Percentiles rank a stretch among this genome's conserved stretches.
Evolutionary conservation across 2,329 filamentous ascomycete species (phyloP).

Genomic region (Aspergillus melleus): DNA sequence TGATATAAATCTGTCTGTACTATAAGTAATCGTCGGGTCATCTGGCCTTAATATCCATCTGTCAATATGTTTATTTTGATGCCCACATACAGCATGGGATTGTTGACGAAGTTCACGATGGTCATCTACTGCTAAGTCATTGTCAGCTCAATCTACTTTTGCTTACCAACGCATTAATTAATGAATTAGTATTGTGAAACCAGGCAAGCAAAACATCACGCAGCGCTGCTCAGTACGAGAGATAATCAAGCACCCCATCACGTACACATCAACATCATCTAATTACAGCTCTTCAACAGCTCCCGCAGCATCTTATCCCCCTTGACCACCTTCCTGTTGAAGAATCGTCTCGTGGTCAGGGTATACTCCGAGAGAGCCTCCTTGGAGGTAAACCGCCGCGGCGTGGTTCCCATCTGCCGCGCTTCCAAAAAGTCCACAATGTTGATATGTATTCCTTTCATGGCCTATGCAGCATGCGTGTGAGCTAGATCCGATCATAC

Average conservation of each 20-base stretch:
- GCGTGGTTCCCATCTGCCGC: constrained; percentile 9
- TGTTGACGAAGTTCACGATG: background rate
- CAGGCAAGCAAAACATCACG: background rate
- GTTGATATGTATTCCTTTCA: constrained; percentile 28
- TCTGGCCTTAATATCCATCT: background rate
- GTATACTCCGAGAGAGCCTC: constrained; percentile 20
- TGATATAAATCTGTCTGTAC: constrained; percentile 11
- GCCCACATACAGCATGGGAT: background rate
- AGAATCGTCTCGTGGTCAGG: constrained; percentile 5
- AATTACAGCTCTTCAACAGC: constrained; percentile 14
- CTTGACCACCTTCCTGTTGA: constrained; percentile 19
- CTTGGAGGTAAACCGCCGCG: constrained; percentile 15
- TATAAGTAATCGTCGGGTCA: constrained; percentile 11
- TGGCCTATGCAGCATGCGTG: constrained; percentile 13
- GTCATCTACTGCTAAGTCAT: background rate
- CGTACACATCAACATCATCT: constrained; percentile 13
- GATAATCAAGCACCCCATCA: background rate
- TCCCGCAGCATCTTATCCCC: constrained; percentile 21
- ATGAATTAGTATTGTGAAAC: background rate
- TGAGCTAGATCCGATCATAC: background rate
- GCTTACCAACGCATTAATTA: background rate
- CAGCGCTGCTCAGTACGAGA: background rate
- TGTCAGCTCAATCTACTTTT: background rate
- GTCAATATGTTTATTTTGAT: constrained; percentile 13
- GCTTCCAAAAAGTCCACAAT: constrained; percentile 32